Evolutionary conservation across 2,329 filamentous ascomycete species (phyloP).

Genomic region (Rhexocercosporidium sp.): DNA sequence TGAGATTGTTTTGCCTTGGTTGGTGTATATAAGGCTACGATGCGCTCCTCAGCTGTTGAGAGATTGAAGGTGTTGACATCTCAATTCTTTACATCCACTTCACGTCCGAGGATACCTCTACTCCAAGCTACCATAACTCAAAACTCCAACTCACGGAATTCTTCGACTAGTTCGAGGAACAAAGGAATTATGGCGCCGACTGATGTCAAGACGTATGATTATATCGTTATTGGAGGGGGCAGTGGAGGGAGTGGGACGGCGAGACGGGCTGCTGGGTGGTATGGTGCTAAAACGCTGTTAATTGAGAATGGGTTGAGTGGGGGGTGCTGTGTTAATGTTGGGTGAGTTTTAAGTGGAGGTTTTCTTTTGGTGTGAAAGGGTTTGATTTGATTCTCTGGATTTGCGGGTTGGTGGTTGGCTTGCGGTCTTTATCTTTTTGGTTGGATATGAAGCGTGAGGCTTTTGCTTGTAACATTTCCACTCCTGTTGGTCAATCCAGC

Average conservation of each 20-base stretch:
- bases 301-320: constrained; percentile 54
- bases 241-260: constrained; percentile 55
- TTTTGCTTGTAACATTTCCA: constrained; percentile 47
- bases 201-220: constrained; percentile 52
- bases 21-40: not conserved
- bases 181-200: not conserved
- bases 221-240: constrained; percentile 58
- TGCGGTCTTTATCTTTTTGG: no score
- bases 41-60: not conserved
- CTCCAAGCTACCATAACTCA: not conserved
- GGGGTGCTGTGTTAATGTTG: constrained; percentile 58
- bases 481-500: constrained; percentile 48
- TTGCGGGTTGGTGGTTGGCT: no score
- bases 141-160: not conserved
- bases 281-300: constrained; percentile 55
- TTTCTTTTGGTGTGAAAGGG: not conserved
- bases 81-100: not conserved
- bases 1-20: no score
- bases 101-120: not conserved
- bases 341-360: constrained; percentile 46
- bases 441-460: no score
- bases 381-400: not conserved
- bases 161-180: not conserved
- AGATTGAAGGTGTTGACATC: not conserved
- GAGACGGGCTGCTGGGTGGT: constrained; percentile 56